phyloP scores from a whole-genome alignment of 805 yeast species.

The Phaffomyces thermotolerans region DNA sequence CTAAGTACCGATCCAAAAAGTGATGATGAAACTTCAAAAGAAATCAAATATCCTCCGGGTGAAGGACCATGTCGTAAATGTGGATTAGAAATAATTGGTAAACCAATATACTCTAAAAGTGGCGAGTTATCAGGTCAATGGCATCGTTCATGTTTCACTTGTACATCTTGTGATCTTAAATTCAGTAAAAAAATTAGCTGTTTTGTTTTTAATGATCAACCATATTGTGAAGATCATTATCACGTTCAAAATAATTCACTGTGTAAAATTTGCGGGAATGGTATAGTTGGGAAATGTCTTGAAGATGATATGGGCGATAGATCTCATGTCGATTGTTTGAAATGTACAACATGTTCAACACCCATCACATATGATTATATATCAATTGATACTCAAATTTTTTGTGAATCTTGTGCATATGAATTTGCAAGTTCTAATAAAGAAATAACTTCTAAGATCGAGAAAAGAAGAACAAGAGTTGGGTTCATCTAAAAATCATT shows the following conservation, averaged over 20 bases:
- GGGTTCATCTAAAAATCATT: slow-evolving; percentile 10
- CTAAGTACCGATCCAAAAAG: neutral
- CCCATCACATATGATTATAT: slow-evolving; percentile 49
- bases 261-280: slow-evolving; percentile 62
- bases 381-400: slow-evolving; percentile 38
- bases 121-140: slow-evolving; percentile 84
- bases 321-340: slow-evolving; percentile 70
- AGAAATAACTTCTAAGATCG: slow-evolving; percentile 9
- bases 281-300: slow-evolving; percentile 87
- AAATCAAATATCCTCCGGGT: slow-evolving; percentile 42
- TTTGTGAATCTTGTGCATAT: slow-evolving; percentile 39
- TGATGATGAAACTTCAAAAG: slow-evolving; percentile 2
- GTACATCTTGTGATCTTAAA: slow-evolving; percentile 51
- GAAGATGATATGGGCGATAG: slow-evolving; percentile 66
- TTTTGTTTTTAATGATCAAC: slow-evolving; percentile 71
- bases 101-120: slow-evolving; percentile 76
- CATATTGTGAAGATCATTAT: slow-evolving; percentile 74
- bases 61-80: slow-evolving; percentile 82
- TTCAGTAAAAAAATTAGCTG: slow-evolving; percentile 59
- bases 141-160: slow-evolving; percentile 84
- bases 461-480: slow-evolving; percentile 23
- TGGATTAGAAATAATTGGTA: slow-evolving; percentile 42
- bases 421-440: slow-evolving; percentile 4
- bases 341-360: slow-evolving; percentile 53
- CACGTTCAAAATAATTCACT: slow-evolving; percentile 70